Evolutionary conservation across 139 green algal species (phyloP).

Genomic region (Haematococcus sp.): DNA sequence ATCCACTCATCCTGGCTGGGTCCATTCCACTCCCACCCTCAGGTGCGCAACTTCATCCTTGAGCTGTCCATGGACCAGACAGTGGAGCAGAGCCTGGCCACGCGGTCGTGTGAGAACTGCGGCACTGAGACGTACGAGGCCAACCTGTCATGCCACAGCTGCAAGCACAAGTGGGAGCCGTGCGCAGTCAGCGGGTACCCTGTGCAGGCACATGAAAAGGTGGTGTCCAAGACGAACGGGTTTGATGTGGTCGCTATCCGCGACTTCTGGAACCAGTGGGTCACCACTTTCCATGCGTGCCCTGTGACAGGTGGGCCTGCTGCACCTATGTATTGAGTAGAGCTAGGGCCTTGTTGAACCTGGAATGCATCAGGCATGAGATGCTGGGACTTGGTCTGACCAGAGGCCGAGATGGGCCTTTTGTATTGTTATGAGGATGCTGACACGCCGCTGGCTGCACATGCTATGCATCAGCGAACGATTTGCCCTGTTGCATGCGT

Average conservation of each 20-base stretch:
- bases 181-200: constrained; percentile 68
- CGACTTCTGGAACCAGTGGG: constrained; percentile 65
- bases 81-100: constrained; percentile 57
- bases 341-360: no score
- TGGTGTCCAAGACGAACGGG: constrained; percentile 38
- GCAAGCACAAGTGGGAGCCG: constrained; percentile 47
- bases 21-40: not conserved
- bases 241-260: constrained; percentile 45
- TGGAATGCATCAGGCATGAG: no score
- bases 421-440: no score
- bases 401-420: no score
- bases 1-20: no score
- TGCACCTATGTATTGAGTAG: constrained; percentile 47
- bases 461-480: no score
- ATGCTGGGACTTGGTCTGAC: no score
- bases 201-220: constrained; percentile 41
- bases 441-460: no score
- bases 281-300: constrained; percentile 48
- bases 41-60: constrained; percentile 70
- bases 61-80: constrained; percentile 67
- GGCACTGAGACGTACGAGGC: constrained; percentile 63
- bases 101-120: constrained; percentile 58
- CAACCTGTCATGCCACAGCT: constrained; percentile 64
- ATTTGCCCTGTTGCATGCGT: no score
- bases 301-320: constrained; percentile 51